Evolutionary conservation across 106 monocot species (phyloP), one percentile per base, ranked within the genome.

Genomic region (Dioscorea zingiberensis): DNA sequence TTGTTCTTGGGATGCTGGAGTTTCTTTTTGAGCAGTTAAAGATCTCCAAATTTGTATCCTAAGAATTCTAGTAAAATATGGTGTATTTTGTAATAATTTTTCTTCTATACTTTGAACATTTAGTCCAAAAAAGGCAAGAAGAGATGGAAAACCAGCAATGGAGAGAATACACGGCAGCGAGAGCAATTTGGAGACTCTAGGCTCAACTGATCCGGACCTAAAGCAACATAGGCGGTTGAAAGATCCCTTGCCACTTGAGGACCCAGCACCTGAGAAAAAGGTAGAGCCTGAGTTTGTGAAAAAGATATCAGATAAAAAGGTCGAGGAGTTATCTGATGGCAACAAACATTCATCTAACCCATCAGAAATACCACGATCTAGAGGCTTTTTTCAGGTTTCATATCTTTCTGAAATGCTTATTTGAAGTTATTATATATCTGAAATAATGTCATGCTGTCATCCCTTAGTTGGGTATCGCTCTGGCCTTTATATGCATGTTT

Each of bases 91-190:
- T 6, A 51, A 51, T 51, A 51, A 51, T 13, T 13, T 51, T 51
- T 51, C 15, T 13, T 19, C 9, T 38, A 38, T 38, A 6, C 38
- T 38, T 38, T 38, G 0, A 38, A 1, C 10, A 3, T 30, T 44
- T 44, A 80, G 80, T 73, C 79, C 84, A 62, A 84, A 76, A 69
- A 80, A 60, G 54, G 3, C 23, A 17, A 76, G 76, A 70, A 80
- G 76, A 58, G 76, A 76, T 38, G 76, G 65, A 23, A 80, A 80
- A 59, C 73, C 65, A 68, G 79, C 62, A 61, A 69, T 49, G 21
- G 74, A 73, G 24, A 58, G 72, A 74, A 59, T 60, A 44, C 55
- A 71, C 64, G 46, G 62, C 27, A 71, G 74, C 19, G 72, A 63
- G 49, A 72, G 25, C 66, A 48, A 67, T 67, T n/a, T 48, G 15